Base-by-base conservation (phyloP, 225 moss, liverwort and hornwort species). In the Bryum argenteum region DNA sequence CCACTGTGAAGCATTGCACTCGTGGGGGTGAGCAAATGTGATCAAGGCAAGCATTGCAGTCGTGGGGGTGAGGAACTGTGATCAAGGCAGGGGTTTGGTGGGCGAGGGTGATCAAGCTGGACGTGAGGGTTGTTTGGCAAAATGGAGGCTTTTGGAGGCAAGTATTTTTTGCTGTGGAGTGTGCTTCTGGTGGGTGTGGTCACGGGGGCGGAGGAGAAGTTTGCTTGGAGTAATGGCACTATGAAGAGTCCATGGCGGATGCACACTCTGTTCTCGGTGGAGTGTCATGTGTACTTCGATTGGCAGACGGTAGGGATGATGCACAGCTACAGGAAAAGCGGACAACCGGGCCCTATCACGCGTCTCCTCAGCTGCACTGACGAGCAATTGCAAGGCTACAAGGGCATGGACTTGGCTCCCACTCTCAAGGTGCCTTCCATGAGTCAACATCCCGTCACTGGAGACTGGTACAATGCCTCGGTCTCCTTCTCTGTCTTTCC, bases 291-390 rank as follows among this genome's bases (percentile, higher is more conserved):
- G 51, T 97, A 97, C 77, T 97, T 97, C 71, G 96, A 97, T 71
- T 97, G 96, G 96, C 91, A 97, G 77, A 94, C 90, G 17, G 89
- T 97, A 65, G 94, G 93, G 47, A 81, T 97, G n/a, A 92, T 94
- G 86, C 94, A 97, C 75, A 94, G 96, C 82, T 85, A 88, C 65
- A 82, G 77, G 52, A 97, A 94, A 82, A 89, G 85, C 65, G 77
- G 85, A 62, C 96, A 94, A 40, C 91, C 96, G 4, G 94, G 96
- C 7, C 79, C 78, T 6, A 76, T 92, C 28, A 97, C 96, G 54
- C 93, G 96, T 28, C 75, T 97, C 69, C 90, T 97, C 61, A 97
- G 96, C 79, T 94, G 96, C 80, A 94, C 91, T 19, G 82, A 90
- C 9, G 77, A 90, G 71, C 78, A 88, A 52, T 66, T 91, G 71